Evolutionary conservation across 352 stramenopile genomes (phyloP).

Genomic region (Plasmopara muralis): DNA sequence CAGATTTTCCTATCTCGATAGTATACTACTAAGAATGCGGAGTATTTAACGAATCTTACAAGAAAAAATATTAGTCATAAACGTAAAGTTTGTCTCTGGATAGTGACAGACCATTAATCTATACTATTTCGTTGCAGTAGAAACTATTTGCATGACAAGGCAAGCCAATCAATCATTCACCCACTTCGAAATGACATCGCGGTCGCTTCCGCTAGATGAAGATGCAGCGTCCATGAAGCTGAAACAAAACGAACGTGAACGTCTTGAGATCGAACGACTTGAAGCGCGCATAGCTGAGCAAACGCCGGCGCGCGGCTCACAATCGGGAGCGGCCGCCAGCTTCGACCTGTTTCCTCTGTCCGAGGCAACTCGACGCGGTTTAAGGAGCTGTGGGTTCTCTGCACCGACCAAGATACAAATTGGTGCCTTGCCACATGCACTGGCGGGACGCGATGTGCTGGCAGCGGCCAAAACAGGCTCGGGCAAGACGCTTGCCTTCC

Average conservation of each 20-base stretch:
- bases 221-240: slow-evolving; percentile 33
- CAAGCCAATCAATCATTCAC: background rate
- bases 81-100: too few relatives aligned
- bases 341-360: slow-evolving; percentile 86
- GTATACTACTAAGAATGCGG: too few relatives aligned
- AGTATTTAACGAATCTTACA: too few relatives aligned
- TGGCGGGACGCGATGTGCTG: slow-evolving; percentile 88
- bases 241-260: slow-evolving; percentile 73
- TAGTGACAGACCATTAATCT: too few relatives aligned
- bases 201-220: slow-evolving; percentile 7
- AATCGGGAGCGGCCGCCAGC: slow-evolving; percentile 59
- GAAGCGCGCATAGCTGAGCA: slow-evolving; percentile 57
- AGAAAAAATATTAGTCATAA: too few relatives aligned
- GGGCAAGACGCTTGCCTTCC: slow-evolving; percentile 92
- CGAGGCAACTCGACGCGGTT: slow-evolving; percentile 59
- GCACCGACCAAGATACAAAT: slow-evolving; percentile 88
- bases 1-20: too few relatives aligned
- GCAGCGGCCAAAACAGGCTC: slow-evolving; percentile 90
- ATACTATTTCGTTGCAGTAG: too few relatives aligned
- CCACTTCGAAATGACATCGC: slow-evolving; percentile 21
- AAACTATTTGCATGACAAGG: too few relatives aligned
- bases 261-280: slow-evolving; percentile 58
- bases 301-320: slow-evolving; percentile 70
- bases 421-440: slow-evolving; percentile 77
- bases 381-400: slow-evolving; percentile 72